A percentile compares a stretch with the other conserved stretches of the same genome.
Evolutionary conservation across 352 stramenopile species (phyloP).

Genomic region (Globisporangium perplexum): DNA sequence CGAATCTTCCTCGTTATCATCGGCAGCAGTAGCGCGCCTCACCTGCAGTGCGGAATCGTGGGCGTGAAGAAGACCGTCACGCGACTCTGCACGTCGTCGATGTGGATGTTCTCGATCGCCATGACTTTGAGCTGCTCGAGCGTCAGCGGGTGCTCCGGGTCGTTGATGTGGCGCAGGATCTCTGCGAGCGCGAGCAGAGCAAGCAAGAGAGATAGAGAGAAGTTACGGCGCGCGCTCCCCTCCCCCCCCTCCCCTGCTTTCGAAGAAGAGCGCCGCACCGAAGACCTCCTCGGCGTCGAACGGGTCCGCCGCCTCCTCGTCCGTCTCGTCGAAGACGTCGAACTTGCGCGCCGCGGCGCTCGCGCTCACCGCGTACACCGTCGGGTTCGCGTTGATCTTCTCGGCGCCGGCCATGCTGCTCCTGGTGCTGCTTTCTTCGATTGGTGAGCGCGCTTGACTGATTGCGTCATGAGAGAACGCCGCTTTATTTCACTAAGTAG

Average conservation of each 20-base stretch:
- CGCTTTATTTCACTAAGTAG: no score
- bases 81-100: slow-evolving; percentile 76
- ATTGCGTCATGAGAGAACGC: no score
- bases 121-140: slow-evolving; percentile 94
- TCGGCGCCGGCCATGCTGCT: slow-evolving; percentile 52
- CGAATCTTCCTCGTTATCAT: neutral
- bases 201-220: neutral
- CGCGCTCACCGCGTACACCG: slow-evolving; percentile 72
- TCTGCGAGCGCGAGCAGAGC: slow-evolving; percentile 24
- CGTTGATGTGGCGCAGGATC: slow-evolving; percentile 87
- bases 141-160: slow-evolving; percentile 91
- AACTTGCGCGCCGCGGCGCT: slow-evolving; percentile 49
- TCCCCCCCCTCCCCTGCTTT: neutral
- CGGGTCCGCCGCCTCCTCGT: slow-evolving; percentile 65
- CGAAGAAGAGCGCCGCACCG: slow-evolving; percentile 31
- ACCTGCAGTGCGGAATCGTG: slow-evolving; percentile 96
- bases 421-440: no score
- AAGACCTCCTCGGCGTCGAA: slow-evolving; percentile 86
- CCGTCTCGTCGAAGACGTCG: slow-evolving; percentile 45
- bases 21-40: no score
- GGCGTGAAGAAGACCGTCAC: slow-evolving; percentile 89
- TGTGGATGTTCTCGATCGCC: slow-evolving; percentile 85
- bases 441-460: no score
- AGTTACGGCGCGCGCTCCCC: no score
- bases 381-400: slow-evolving; percentile 89